These are phyloP conservation scores for Candida lessepsii DNA, from an alignment of 805 yeast genomes.

Conservation along the genomic window DNA sequence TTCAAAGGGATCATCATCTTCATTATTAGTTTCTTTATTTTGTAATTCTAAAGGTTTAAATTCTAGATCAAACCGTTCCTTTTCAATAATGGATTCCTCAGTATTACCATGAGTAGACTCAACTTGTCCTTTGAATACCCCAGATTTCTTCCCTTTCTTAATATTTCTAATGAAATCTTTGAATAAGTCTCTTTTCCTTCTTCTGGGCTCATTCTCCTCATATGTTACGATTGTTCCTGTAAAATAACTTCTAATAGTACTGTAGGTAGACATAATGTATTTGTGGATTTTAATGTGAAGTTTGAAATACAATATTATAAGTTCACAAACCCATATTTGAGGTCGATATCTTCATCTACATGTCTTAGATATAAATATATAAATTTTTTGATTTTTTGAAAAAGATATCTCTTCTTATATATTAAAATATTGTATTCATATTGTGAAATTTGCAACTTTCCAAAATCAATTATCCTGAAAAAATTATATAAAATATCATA, in stretches of 20 bases:
- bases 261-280: constrained; percentile 1
- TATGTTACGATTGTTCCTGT: neutral
- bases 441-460: constrained; percentile 3
- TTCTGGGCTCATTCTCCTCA: neutral
- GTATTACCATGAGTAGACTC: too few relatives aligned
- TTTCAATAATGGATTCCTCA: neutral
- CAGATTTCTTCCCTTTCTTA: neutral
- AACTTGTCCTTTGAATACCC: too few relatives aligned
- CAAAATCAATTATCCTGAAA: neutral
- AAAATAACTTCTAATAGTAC: constrained; percentile 4
- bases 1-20: neutral
- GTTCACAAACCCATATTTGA: constrained; percentile 1
- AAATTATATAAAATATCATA: neutral
- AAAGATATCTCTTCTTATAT: too few relatives aligned
- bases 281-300: constrained; percentile 7
- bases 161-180: constrained; percentile 1
- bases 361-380: too few relatives aligned
- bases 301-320: neutral
- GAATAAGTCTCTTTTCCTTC: constrained; percentile 8
- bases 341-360: neutral
- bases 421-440: neutral
- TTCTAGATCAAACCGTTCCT: neutral
- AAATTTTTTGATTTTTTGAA: too few relatives aligned
- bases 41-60: neutral
- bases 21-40: neutral